A percentile compares a stretch with the other conserved stretches of the same genome.
phyloP scores from a whole-genome alignment of 768 basidiomycete species.

The Artomyces pyxidatus region DNA sequence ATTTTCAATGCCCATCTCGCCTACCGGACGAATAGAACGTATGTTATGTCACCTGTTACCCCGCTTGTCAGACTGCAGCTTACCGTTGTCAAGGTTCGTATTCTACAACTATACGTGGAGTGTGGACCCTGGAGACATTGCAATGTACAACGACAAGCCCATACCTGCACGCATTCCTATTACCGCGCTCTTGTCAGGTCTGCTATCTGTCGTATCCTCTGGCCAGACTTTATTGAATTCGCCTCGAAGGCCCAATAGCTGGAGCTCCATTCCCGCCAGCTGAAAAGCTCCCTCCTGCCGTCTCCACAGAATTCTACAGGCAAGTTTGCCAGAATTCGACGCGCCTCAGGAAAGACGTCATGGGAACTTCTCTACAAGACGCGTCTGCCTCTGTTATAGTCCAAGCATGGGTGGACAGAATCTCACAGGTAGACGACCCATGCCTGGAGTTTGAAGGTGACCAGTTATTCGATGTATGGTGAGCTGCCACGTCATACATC shows the following conservation, averaged over 20 bases:
- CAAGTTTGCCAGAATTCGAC: slow-evolving; percentile 32
- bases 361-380: slow-evolving; percentile 22
- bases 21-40: slow-evolving; percentile 39
- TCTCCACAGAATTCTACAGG: slow-evolving; percentile 30
- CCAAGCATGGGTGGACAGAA: slow-evolving; percentile 30
- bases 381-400: slow-evolving; percentile 24
- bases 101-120: slow-evolving; percentile 53
- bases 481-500: slow-evolving; percentile 5
- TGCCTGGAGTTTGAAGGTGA: slow-evolving; percentile 33
- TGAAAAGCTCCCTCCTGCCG: slow-evolving; percentile 26
- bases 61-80: no score
- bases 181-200: slow-evolving; percentile 43
- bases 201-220: neutral
- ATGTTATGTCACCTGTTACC: slow-evolving; percentile 24
- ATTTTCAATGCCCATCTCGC: slow-evolving; percentile 44
- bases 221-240: slow-evolving; percentile 5
- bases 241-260: slow-evolving; percentile 29
- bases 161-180: slow-evolving; percentile 47
- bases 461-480: slow-evolving; percentile 32
- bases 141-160: slow-evolving; percentile 36
- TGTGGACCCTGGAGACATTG: slow-evolving; percentile 28
- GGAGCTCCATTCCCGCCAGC: slow-evolving; percentile 30
- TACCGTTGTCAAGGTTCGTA: no score
- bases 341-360: slow-evolving; percentile 21
- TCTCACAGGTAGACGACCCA: slow-evolving; percentile 28